Conservation (phyloP, 2,329 filamentous ascomycete genomes). For the Fusarium sp. region DNA sequence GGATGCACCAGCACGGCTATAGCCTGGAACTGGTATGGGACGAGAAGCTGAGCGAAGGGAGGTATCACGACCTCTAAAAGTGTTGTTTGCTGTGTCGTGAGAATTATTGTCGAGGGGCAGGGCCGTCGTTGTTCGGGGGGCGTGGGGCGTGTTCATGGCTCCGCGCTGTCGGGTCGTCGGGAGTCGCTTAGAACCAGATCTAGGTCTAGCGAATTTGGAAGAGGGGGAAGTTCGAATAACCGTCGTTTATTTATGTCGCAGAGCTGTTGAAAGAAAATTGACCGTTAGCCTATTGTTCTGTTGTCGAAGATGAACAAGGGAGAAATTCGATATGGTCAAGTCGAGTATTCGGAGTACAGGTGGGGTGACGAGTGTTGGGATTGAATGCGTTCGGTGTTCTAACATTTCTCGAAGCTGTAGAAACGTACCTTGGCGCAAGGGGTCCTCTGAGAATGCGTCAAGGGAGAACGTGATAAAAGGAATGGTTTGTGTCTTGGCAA, state of each 20-base stretch:
- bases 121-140: constrained; percentile 43
- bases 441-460: constrained; percentile 18
- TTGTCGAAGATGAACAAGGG: background rate
- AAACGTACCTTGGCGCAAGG: constrained; percentile 38
- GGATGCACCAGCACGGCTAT: constrained; percentile 26
- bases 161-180: constrained; percentile 38
- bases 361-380: constrained; percentile 35
- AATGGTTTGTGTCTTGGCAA: constrained; percentile 22
- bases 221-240: constrained; percentile 12
- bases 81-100: constrained; percentile 22
- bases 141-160: constrained; percentile 49
- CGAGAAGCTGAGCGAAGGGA: constrained; percentile 35
- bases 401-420: constrained; percentile 6
- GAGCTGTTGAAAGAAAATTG: constrained; percentile 3
- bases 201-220: constrained; percentile 25
- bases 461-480: constrained; percentile 23
- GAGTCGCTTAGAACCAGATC: constrained; percentile 35
- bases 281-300: constrained; percentile 23
- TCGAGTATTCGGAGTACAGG: constrained; percentile 8
- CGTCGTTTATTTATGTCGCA: constrained; percentile 11
- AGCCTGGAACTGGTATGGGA: constrained; percentile 37
- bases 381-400: background rate
- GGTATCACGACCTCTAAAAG: constrained; percentile 36
- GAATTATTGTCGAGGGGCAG: constrained; percentile 41
- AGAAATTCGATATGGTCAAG: constrained; percentile 22